These are phyloP conservation scores for Lonicera japonica DNA, from an alignment of 129 eudicot genomes.

Conservation along the genomic window DNA sequence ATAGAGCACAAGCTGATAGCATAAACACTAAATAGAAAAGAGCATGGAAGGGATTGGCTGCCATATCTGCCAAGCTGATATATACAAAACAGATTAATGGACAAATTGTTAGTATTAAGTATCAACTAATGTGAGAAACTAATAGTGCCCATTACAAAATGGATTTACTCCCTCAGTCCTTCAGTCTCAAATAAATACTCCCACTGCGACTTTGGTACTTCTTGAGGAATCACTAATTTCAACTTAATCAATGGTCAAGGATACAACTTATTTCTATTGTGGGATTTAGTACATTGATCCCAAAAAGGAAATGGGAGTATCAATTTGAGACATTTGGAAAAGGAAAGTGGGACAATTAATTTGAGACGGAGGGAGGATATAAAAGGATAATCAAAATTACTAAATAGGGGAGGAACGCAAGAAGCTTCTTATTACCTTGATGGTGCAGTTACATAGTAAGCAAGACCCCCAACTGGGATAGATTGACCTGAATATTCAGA, in stretches of 20 bases:
- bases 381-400: background rate
- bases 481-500: constrained; percentile 87
- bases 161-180: too few relatives aligned
- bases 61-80: constrained; percentile 85
- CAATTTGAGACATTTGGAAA: too few relatives aligned
- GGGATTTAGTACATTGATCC: too few relatives aligned
- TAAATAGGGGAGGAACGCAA: background rate
- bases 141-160: too few relatives aligned
- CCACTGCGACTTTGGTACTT: too few relatives aligned
- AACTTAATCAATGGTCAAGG: too few relatives aligned
- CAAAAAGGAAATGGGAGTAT: too few relatives aligned
- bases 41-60: constrained; percentile 92
- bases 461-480: constrained; percentile 89
- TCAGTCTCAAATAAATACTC: too few relatives aligned
- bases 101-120: background rate
- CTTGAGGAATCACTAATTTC: too few relatives aligned
- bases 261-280: too few relatives aligned
- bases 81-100: background rate
- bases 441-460: constrained; percentile 88
- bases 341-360: too few relatives aligned
- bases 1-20: constrained; percentile 86
- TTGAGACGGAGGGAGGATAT: background rate
- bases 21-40: constrained; percentile 75
- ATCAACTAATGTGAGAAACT: background rate
- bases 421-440: constrained; percentile 47